phyloP scores from a whole-genome alignment of 2,329 filamentous ascomycete species.

The Aspergillus sp. region DNA sequence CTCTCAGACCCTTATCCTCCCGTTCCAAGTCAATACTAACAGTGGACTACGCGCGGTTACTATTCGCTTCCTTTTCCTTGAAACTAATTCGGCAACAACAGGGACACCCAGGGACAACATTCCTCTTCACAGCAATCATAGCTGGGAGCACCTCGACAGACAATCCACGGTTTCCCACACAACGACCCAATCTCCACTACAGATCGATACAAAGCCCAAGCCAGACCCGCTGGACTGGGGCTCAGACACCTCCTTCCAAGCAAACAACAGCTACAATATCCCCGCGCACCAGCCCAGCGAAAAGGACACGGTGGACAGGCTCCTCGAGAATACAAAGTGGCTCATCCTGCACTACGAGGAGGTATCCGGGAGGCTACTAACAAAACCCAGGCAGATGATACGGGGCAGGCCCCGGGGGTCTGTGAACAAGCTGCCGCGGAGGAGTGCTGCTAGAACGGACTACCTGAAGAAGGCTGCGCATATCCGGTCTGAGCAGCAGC shows the following conservation, averaged over 20 bases:
- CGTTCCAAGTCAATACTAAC: too few relatives aligned
- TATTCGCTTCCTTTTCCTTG: too few relatives aligned
- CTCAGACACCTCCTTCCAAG: not conserved
- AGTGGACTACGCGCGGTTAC: too few relatives aligned
- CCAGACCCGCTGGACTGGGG: not conserved
- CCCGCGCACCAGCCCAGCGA: not conserved
- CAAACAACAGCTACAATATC: not conserved
- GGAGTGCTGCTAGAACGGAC: not conserved
- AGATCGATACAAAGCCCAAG: not conserved
- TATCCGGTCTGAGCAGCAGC: not conserved
- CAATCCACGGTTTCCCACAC: not conserved
- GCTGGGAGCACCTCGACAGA: not conserved
- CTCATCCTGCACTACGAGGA: not conserved
- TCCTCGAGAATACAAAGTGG: not conserved
- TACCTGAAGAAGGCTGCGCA: not conserved
- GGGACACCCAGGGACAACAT: too few relatives aligned
- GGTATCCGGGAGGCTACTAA: not conserved
- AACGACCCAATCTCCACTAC: too few relatives aligned
- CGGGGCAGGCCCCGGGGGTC: too few relatives aligned
- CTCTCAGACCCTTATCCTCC: too few relatives aligned
- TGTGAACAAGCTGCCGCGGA: not conserved
- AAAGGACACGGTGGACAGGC: not conserved
- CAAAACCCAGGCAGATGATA: not conserved
- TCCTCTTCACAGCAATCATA: too few relatives aligned
- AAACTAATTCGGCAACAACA: too few relatives aligned